phyloP scores from a whole-genome alignment of 1,139 yeast genomes.

The Suhomyces bokatorum region DNA sequence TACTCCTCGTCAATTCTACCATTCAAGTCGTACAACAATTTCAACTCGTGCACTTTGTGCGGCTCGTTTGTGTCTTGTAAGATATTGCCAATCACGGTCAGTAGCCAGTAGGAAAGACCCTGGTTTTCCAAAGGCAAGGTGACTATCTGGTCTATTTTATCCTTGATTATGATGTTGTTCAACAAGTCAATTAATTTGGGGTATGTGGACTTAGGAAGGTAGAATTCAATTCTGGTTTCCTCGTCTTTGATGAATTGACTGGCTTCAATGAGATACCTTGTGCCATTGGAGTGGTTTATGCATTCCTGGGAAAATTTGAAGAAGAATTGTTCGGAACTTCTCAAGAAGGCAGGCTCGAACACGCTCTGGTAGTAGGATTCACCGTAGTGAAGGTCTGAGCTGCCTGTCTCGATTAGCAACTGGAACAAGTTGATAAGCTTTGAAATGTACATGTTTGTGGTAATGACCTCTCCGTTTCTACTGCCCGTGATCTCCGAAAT shows the following conservation, averaged over 20 bases:
- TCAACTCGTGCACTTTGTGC: slow-evolving; percentile 32
- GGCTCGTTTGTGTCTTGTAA: slow-evolving; percentile 19
- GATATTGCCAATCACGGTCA: slow-evolving; percentile 28
- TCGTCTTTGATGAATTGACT: slow-evolving; percentile 59
- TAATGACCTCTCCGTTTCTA: slow-evolving; percentile 61
- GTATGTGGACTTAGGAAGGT: slow-evolving; percentile 54
- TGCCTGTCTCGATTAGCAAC: slow-evolving; percentile 43
- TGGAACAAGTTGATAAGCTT: slow-evolving; percentile 74
- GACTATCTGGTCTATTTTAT: slow-evolving; percentile 49
- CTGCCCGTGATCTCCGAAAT: slow-evolving; percentile 60
- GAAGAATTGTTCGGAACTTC: slow-evolving; percentile 59
- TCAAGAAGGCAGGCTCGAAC: slow-evolving; percentile 68
- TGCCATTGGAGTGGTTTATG: slow-evolving; percentile 41
- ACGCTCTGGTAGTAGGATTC: slow-evolving; percentile 61
- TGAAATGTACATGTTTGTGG: slow-evolving; percentile 56
- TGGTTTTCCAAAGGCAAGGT: slow-evolving; percentile 50
- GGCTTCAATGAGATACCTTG: slow-evolving; percentile 56
- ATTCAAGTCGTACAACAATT: slow-evolving; percentile 50
- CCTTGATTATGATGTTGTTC: slow-evolving; percentile 63
- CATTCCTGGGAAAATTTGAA: slow-evolving; percentile 46
- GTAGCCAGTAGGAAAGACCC: slow-evolving; percentile 61
- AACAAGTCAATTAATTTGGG: slow-evolving; percentile 57
- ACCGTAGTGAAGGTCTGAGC: slow-evolving; percentile 30
- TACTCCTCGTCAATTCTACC: slow-evolving; percentile 56
- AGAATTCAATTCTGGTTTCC: slow-evolving; percentile 53